A percentile compares a stretch with the other conserved stretches of the same genome.
These are phyloP conservation scores for Simplicillium sp. DNA, from an alignment of 2,329 filamentous ascomycete genomes.

Conservation along the genomic window DNA sequence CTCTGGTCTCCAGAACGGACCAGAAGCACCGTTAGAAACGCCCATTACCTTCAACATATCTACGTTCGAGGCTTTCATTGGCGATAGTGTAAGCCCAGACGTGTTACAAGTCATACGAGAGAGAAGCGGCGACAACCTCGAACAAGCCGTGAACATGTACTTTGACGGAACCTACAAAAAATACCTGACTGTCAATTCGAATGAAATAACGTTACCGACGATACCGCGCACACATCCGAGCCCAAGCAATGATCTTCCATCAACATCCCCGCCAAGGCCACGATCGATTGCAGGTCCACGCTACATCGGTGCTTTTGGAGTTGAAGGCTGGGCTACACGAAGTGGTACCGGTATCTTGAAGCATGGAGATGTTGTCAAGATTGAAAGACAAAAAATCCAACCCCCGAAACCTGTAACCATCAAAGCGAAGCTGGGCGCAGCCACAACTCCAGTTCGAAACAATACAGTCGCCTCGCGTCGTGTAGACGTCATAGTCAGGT, in stretches of 20 bases:
- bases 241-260: constrained; percentile 2
- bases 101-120: constrained; percentile 40
- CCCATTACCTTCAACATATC: constrained; percentile 41
- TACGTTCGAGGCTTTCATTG: constrained; percentile 50
- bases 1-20: neutral
- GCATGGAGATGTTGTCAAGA: constrained; percentile 74
- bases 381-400: constrained; percentile 76
- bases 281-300: constrained; percentile 33
- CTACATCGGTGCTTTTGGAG: constrained; percentile 88
- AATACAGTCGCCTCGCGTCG: constrained; percentile 51
- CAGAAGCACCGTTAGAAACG: neutral
- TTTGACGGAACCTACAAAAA: constrained; percentile 59
- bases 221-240: constrained; percentile 5
- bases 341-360: constrained; percentile 68
- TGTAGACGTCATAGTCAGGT: constrained; percentile 82
- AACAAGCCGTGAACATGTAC: constrained; percentile 60
- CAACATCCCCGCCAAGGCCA: constrained; percentile 7
- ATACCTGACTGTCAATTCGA: constrained; percentile 21
- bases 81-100: constrained; percentile 41
- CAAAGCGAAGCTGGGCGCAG: constrained; percentile 29
- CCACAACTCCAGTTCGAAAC: constrained; percentile 22
- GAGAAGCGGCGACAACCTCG: constrained; percentile 46
- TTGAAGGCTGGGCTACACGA: constrained; percentile 82
- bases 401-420: constrained; percentile 38
- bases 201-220: neutral